Evolutionary conservation across 2,329 filamentous ascomycete species (phyloP), one percentile per base, ranked within the genome.

Genomic region (Exophiala spinifera): DNA sequence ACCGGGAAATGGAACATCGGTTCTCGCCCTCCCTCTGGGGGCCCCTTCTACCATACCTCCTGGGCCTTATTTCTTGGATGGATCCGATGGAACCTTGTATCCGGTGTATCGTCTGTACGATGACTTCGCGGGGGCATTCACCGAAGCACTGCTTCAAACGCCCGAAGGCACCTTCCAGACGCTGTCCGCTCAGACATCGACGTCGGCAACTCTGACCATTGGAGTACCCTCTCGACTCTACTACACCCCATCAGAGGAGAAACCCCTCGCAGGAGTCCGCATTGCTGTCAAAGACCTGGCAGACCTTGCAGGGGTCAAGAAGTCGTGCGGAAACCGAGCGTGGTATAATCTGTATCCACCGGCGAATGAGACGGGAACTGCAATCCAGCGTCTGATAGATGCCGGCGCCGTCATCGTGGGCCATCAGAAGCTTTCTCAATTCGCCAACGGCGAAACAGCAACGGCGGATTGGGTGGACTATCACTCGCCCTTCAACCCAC

Each of bases 241-340:
- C 69, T 82, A 74, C 67, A 77, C 73, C 2, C 76, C 73, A 43
- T 80, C 78, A 2, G 62, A 67, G 0, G 71, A 75, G n/a, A 77
- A 81, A 62, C 83, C 82, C 1, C 71, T 87, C 0, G 79, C 81
- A 4, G 83, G 84, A 15, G 76, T 84, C 3, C 76, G 84, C 15
- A 66, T 86, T 0, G 83, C 77, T 0, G 74, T 86, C 51, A 87
- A 87, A 65, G 84, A 87, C 60, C 81, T 85, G 44, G 83, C 76
- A 62, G 74, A 83, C 57, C 67, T 86, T 36, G 74, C 76, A 19
- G 84, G 84, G 1, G 66, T 84, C 0, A 74, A 74, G 11, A 39
- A 4, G 7, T 6, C 4, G 4, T 15, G 4, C 5, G 36, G 36
- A 15, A 39, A 39, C 11, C 36, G 79, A 28, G 78, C 82, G 1